Percentiles rank a stretch among this genome's conserved stretches.
Evolutionary conservation across 495 filamentous ascomycete species (phyloP).

Genomic region (Penicillium riverlandense): DNA sequence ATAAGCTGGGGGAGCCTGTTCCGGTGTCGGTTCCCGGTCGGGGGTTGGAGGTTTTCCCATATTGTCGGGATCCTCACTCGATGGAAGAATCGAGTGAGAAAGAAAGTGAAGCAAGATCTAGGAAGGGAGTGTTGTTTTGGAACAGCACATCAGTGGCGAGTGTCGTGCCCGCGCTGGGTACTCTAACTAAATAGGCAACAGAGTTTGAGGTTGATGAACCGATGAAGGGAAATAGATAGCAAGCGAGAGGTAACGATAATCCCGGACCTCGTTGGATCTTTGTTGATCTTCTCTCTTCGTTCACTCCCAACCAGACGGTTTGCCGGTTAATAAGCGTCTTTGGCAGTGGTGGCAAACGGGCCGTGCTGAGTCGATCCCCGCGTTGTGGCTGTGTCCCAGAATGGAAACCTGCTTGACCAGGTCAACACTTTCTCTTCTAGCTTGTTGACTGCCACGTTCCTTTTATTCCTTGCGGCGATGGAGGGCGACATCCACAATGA

Average conservation of each 20-base stretch:
- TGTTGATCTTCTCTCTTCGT: too few species aligned
- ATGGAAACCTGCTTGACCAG: constrained; percentile 3
- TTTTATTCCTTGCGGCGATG: not conserved
- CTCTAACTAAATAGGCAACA: not conserved
- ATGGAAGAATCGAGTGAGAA: too few species aligned
- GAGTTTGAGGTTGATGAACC: not conserved
- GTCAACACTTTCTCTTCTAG: not conserved
- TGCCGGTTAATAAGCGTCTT: not conserved
- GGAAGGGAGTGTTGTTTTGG: not conserved
- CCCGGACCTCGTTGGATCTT: too few species aligned
- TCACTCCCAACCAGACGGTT: too few species aligned
- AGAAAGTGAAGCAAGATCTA: too few species aligned
- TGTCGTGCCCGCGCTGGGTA: not conserved
- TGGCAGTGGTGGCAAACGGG: constrained; percentile 6
- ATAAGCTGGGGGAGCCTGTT: constrained; percentile 5
- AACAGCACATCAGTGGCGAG: constrained; percentile 3
- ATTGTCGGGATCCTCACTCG: too few species aligned
- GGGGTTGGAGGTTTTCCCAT: constrained; percentile 4
- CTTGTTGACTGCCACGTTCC: not conserved
- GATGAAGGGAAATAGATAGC: not conserved
- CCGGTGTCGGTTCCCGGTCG: not conserved
- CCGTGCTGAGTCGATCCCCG: constrained; percentile 8
- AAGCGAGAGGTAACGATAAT: too few species aligned
- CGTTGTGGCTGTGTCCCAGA: constrained; percentile 5
- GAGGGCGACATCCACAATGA: constrained; percentile 5